These are phyloP conservation scores for Aotearoamyces nothofagi DNA, from an alignment of 2,329 filamentous ascomycete genomes.

Conservation along the genomic window DNA sequence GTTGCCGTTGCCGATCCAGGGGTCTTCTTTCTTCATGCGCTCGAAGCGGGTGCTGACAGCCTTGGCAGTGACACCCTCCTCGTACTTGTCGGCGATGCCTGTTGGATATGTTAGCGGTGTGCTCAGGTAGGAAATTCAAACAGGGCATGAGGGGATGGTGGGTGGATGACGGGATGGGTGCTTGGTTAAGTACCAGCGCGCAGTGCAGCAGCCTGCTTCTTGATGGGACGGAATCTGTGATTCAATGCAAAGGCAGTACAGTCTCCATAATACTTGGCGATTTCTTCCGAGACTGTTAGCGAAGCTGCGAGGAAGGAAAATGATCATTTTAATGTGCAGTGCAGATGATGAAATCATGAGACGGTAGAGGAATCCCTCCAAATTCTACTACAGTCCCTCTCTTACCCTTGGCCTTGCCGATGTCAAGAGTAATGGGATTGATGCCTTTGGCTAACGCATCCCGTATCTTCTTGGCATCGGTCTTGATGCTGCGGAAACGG, in stretches of 20 bases:
- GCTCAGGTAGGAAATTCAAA: too few species aligned
- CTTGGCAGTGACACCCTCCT: slow-evolving; percentile 14
- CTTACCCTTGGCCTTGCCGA: slow-evolving; percentile 8
- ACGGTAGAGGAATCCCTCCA: too few species aligned
- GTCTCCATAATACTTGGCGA: slow-evolving; percentile 29
- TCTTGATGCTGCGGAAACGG: slow-evolving; percentile 24
- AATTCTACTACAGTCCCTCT: too few species aligned
- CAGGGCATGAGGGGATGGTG: too few species aligned
- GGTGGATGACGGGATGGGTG: not conserved
- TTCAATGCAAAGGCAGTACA: slow-evolving; percentile 12
- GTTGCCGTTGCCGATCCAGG: not conserved
- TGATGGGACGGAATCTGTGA: slow-evolving; percentile 17
- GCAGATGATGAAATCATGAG: not conserved
- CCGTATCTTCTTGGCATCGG: slow-evolving; percentile 22
- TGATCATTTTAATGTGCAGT: not conserved
- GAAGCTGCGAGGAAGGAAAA: too few species aligned
- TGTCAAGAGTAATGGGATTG: slow-evolving; percentile 20
- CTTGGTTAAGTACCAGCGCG: slow-evolving; percentile 1
- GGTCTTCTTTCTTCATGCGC: slow-evolving; percentile 6
- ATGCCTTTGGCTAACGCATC: slow-evolving; percentile 14
- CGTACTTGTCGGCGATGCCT: slow-evolving; percentile 15
- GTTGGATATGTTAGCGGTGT: slow-evolving; percentile 13
- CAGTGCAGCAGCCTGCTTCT: slow-evolving; percentile 12
- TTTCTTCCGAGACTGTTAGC: slow-evolving; percentile 26
- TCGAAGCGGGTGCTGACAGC: slow-evolving; percentile 15